These are phyloP conservation scores for Lodderomyces theae DNA, from an alignment of 1,139 yeast species.

Conservation along the genomic window DNA sequence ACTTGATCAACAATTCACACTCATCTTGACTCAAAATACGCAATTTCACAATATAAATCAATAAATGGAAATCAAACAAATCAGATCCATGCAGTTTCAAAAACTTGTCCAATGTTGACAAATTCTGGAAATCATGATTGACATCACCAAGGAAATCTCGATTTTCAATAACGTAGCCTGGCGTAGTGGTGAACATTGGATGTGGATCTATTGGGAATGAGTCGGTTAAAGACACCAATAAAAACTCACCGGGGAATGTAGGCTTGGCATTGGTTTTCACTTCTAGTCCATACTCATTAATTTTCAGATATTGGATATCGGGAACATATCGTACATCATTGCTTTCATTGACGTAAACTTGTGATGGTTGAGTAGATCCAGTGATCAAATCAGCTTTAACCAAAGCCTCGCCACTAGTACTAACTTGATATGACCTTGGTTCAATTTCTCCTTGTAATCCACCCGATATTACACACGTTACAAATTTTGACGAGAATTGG, in stretches of 20 bases:
- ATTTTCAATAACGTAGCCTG: conserved; percentile 69
- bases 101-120: conserved; percentile 39
- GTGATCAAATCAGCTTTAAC: conserved; percentile 81
- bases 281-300: conserved; percentile 84
- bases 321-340: conserved; percentile 81
- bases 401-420: conserved; percentile 82
- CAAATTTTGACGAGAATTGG: conserved; percentile 79
- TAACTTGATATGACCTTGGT: conserved; percentile 86
- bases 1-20: conserved; percentile 42
- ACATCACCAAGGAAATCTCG: conserved; percentile 67
- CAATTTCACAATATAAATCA: conserved; percentile 53
- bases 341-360: conserved; percentile 76
- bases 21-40: conserved; percentile 57
- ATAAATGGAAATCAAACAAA: conserved; percentile 70
- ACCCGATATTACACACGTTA: conserved; percentile 90
- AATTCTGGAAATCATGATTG: conserved; percentile 50
- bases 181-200: conserved; percentile 43
- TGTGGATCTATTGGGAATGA: conserved; percentile 77
- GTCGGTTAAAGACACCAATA: conserved; percentile 84
- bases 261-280: conserved; percentile 92
- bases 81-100: conserved; percentile 38
- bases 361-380: conserved; percentile 89
- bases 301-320: conserved; percentile 80
- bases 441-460: conserved; percentile 86
- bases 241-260: conserved; percentile 91